Conservation (phyloP, 1,139 yeast genomes). For the Fermentozyma sake region DNA sequence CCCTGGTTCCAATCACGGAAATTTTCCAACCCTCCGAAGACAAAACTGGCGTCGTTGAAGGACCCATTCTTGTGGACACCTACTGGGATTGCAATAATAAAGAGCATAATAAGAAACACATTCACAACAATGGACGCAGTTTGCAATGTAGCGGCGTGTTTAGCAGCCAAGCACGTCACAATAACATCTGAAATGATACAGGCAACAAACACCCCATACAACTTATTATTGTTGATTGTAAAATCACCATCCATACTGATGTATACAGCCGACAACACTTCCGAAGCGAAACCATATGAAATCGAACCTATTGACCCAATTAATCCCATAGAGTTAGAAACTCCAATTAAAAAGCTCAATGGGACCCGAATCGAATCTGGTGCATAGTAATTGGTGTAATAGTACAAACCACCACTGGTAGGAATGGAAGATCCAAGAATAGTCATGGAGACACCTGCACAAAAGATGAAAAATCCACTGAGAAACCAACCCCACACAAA, state of each 20-base stretch:
- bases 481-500: slow-evolving; percentile 72
- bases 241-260: slow-evolving; percentile 29
- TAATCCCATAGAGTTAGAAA: slow-evolving; percentile 33
- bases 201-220: slow-evolving; percentile 36
- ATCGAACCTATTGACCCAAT: slow-evolving; percentile 37
- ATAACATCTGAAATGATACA: slow-evolving; percentile 24
- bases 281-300: slow-evolving; percentile 35
- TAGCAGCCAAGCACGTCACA: slow-evolving; percentile 29
- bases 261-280: slow-evolving; percentile 31
- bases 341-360: slow-evolving; percentile 31
- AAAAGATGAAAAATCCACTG: slow-evolving; percentile 50
- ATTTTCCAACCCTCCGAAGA: slow-evolving; percentile 54
- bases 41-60: slow-evolving; percentile 33
- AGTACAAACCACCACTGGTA: slow-evolving; percentile 52
- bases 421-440: slow-evolving; percentile 65
- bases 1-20: slow-evolving; percentile 58
- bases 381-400: slow-evolving; percentile 43
- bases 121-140: slow-evolving; percentile 55
- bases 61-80: slow-evolving; percentile 34
- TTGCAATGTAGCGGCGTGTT: slow-evolving; percentile 53
- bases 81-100: slow-evolving; percentile 65
- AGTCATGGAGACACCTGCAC: slow-evolving; percentile 62
- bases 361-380: slow-evolving; percentile 30
- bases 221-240: slow-evolving; percentile 25
- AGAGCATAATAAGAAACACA: slow-evolving; percentile 50